Evolutionary conservation across 129 eudicot species (phyloP).

Genomic region (Deinandra increscens): DNA sequence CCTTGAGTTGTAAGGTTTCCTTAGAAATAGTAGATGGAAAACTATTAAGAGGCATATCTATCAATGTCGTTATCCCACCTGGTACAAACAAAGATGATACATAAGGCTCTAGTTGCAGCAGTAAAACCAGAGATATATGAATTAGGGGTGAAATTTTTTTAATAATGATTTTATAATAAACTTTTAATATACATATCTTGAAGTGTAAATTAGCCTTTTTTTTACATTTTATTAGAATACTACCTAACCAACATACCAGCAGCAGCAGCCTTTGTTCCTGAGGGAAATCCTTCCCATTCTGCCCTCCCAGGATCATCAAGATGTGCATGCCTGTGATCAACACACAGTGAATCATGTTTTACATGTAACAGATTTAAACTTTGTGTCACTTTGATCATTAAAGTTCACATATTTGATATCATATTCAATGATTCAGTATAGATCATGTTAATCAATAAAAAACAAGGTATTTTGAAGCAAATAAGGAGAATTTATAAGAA

Average conservation of each 20-base stretch:
- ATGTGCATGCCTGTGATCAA: slow-evolving; percentile 75
- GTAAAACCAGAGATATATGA: background rate
- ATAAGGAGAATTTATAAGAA: background rate
- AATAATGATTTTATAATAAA: too few species aligned
- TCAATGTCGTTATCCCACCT: slow-evolving; percentile 95
- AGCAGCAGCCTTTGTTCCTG: slow-evolving; percentile 98
- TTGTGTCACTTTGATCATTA: background rate
- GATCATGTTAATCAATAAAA: background rate
- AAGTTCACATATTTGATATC: slow-evolving; percentile 13
- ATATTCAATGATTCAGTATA: background rate
- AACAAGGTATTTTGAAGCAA: background rate
- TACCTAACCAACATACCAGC: slow-evolving; percentile 54
- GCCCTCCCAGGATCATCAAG: slow-evolving; percentile 96
- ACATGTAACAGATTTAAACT: slow-evolving; percentile 7
- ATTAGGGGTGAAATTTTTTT: background rate
- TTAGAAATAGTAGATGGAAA: slow-evolving; percentile 76
- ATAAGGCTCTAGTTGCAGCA: background rate
- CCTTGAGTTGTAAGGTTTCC: slow-evolving; percentile 91
- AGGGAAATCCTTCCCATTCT: slow-evolving; percentile 99
- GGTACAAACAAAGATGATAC: slow-evolving; percentile 18
- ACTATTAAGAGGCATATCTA: slow-evolving; percentile 97
- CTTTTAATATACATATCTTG: background rate
- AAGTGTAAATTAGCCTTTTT: background rate
- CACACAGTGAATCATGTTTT: slow-evolving; percentile 1
- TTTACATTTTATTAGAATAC: background rate